Evolutionary conservation across 1,139 yeast genomes (phyloP), one percentile per base, ranked within the genome.

Genomic region (Blastobotrys aristatus): DNA sequence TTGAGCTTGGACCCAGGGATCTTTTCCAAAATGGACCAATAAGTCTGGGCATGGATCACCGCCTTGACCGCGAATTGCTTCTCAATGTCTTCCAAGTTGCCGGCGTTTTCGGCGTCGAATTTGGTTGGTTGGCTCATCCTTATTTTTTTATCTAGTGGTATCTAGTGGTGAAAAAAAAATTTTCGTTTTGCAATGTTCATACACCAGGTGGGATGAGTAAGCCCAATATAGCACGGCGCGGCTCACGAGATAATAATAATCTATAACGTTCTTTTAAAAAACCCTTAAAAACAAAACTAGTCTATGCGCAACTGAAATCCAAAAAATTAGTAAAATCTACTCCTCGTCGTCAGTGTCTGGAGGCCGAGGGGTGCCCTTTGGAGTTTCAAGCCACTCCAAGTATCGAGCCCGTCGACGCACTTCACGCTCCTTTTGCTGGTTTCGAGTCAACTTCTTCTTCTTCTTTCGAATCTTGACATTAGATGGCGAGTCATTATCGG

Each of bases 21-120:
- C 57, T 80, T 79, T 53, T 77, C 76, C 48, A 94, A 69, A 52
- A 94, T 71, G 46, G 76, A 75, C 96, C 96, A 92, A 76, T 92
- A 94, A 2, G 96, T 83, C 65, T 87, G 65, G 52, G 96, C 94
- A 67, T 94, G 97, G 68, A 80, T 82, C 22, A 94, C 98, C 7
- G 97, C 98, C 70, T 87, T 89, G 54, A 94, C 98, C 44, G 98
- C 97, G 63, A 92, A 92, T 71, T 90, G 97, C 76, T 80, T 86
- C 69, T 90, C 97, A 62, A 92, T 87, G 55, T 79, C 84, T 60
- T 79, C 84, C 55, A 77, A 67, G 62, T 79, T 79, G 46, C 79
- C 82, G 39, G 84, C 83, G 30, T 66, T 66, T 53, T 79, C 81
- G 31, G 84, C 76, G 54, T 76, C 72, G 56, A 80, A 79, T 27